These are phyloP conservation scores for Pontederia crassipes DNA, from an alignment of 176 grass and related monocot species.

Conservation along the genomic window DNA sequence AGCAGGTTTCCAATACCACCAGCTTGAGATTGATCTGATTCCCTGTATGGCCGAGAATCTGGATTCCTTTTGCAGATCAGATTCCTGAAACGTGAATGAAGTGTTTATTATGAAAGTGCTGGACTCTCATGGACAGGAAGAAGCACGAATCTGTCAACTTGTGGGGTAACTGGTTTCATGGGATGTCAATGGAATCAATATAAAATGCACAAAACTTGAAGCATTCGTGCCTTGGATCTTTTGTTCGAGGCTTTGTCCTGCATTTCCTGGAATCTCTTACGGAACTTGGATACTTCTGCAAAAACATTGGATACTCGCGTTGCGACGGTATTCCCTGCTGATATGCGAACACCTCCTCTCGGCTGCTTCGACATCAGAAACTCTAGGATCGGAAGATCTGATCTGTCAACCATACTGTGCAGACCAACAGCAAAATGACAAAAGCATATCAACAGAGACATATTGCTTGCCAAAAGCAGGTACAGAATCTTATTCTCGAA, in stretches of 20 bases:
- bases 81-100: constrained; percentile 29
- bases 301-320: constrained; percentile 55
- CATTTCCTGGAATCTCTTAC: constrained; percentile 49
- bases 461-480: not conserved
- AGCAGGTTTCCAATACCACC: constrained; percentile 75
- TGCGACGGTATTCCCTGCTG: constrained; percentile 52
- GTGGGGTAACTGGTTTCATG: not conserved
- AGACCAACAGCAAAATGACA: not conserved
- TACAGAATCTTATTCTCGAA: not conserved
- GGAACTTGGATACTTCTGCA: constrained; percentile 60
- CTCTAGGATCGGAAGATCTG: constrained; percentile 70
- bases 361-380: constrained; percentile 95
- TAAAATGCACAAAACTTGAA: not conserved
- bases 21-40: constrained; percentile 69
- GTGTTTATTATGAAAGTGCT: no score
- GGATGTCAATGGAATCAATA: not conserved
- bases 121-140: no score
- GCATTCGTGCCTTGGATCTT: constrained; percentile 46
- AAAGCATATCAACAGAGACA: constrained; percentile 3
- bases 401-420: constrained; percentile 53
- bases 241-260: constrained; percentile 45
- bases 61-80: constrained; percentile 32
- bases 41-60: constrained; percentile 51
- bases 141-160: not conserved
- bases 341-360: constrained; percentile 60